phyloP scores from a whole-genome alignment of 495 filamentous ascomycete genomes.

The Penicillium argentinense region DNA sequence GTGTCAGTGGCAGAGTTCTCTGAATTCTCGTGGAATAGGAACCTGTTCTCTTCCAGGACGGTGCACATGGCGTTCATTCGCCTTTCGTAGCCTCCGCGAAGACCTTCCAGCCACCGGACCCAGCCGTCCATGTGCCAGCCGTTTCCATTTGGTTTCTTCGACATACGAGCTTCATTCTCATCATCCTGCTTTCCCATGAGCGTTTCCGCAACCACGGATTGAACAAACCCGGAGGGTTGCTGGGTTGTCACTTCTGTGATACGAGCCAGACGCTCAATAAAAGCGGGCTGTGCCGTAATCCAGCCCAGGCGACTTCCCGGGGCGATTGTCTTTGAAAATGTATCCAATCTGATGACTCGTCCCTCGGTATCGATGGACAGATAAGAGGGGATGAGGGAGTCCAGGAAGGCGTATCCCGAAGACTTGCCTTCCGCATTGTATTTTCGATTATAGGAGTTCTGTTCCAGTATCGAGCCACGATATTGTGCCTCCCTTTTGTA shows the following conservation, averaged over 20 bases:
- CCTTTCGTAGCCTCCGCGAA: slow-evolving; percentile 77
- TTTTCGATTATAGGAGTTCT: slow-evolving; percentile 30
- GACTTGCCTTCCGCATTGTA: slow-evolving; percentile 52
- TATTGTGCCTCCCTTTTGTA: slow-evolving; percentile 34
- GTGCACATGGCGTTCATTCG: slow-evolving; percentile 77
- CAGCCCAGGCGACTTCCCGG: slow-evolving; percentile 76
- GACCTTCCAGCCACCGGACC: slow-evolving; percentile 83
- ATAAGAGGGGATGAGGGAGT: slow-evolving; percentile 78
- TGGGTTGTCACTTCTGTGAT: slow-evolving; percentile 76
- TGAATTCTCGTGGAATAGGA: slow-evolving; percentile 47
- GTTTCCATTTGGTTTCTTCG: slow-evolving; percentile 31
- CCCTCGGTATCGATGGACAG: slow-evolving; percentile 79
- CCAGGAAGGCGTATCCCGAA: slow-evolving; percentile 74
- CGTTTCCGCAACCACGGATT: slow-evolving; percentile 73
- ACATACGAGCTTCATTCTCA: slow-evolving; percentile 18
- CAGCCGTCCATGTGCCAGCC: slow-evolving; percentile 85
- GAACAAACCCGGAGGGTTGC: slow-evolving; percentile 85
- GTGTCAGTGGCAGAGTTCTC: slow-evolving; percentile 32
- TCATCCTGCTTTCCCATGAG: slow-evolving; percentile 64
- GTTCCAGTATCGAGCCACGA: slow-evolving; percentile 24
- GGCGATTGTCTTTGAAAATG: slow-evolving; percentile 79
- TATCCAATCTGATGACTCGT: slow-evolving; percentile 82
- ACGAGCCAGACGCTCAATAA: slow-evolving; percentile 70
- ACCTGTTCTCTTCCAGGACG: slow-evolving; percentile 63
- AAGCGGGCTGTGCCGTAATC: slow-evolving; percentile 74